phyloP scores from a whole-genome alignment of 768 basidiomycete species.

The Mycena vitilis region DNA sequence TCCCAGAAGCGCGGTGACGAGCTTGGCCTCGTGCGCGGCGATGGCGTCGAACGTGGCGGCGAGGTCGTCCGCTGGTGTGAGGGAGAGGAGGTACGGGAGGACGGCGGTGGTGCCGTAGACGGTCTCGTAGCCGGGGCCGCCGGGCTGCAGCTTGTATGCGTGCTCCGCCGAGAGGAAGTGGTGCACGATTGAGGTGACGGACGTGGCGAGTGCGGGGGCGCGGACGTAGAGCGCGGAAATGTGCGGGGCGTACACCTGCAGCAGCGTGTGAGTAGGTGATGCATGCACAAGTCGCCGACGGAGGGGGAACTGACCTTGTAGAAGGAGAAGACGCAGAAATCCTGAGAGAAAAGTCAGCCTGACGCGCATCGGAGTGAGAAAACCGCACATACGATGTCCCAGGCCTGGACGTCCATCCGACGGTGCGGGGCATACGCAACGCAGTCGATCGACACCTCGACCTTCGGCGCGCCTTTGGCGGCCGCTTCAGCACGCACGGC shows the following conservation, averaged over 20 bases:
- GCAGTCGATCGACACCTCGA: slow-evolving; percentile 80
- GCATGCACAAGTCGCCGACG: not conserved
- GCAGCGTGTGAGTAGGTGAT: not conserved
- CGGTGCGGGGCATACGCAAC: slow-evolving; percentile 85
- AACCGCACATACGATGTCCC: slow-evolving; percentile 63
- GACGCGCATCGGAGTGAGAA: not conserved
- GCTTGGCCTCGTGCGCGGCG: slow-evolving; percentile 67
- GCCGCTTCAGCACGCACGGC: slow-evolving; percentile 64
- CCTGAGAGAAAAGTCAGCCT: slow-evolving; percentile 38
- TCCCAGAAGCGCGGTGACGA: slow-evolving; percentile 64
- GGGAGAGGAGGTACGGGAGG: slow-evolving; percentile 70
- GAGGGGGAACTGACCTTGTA: slow-evolving; percentile 68
- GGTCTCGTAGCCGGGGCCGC: slow-evolving; percentile 81
- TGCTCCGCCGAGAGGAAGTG: slow-evolving; percentile 69
- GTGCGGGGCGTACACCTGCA: slow-evolving; percentile 81
- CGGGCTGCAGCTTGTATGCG: slow-evolving; percentile 76
- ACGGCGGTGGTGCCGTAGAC: slow-evolving; percentile 71
- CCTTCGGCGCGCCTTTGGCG: slow-evolving; percentile 64
- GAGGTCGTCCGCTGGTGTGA: slow-evolving; percentile 62
- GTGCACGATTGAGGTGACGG: slow-evolving; percentile 71
- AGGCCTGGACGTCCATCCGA: slow-evolving; percentile 75
- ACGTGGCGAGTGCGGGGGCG: slow-evolving; percentile 55
- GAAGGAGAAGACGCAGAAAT: slow-evolving; percentile 77
- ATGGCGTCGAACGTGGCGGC: slow-evolving; percentile 67
- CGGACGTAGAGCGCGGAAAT: slow-evolving; percentile 75